phyloP scores from a whole-genome alignment of 306 rosid species.

The Citrullus mucosospermus region DNA sequence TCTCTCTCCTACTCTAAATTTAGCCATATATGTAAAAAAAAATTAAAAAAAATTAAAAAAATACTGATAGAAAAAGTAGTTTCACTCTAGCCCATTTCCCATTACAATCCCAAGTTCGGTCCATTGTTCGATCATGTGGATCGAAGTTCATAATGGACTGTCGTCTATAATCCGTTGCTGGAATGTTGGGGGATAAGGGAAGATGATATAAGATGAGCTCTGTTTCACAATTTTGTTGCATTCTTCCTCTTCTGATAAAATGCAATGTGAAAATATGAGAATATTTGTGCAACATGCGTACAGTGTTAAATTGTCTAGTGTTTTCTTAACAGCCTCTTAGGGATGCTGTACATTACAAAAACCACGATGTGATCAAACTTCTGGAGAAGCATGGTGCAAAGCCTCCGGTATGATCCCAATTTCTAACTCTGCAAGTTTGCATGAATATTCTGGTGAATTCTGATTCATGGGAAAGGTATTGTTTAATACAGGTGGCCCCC shows the following conservation, averaged over 20 bases:
- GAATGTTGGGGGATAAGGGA: background rate
- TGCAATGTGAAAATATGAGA: background rate
- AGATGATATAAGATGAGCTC: background rate
- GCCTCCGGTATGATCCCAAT: slow-evolving; percentile 37
- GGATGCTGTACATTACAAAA: slow-evolving; percentile 73
- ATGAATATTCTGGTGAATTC: background rate
- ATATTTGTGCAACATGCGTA: background rate
- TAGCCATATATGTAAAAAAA: background rate
- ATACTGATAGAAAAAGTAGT: background rate
- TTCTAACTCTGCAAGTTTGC: background rate
- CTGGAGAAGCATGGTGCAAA: slow-evolving; percentile 82
- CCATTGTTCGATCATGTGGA: background rate
- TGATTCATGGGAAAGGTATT: slow-evolving; percentile 7
- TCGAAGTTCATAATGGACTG: background rate
- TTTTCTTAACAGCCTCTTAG: slow-evolving; percentile 58
- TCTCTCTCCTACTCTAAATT: background rate
- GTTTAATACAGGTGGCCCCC: slow-evolving; percentile 48
- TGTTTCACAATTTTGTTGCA: background rate
- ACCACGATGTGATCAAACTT: slow-evolving; percentile 66
- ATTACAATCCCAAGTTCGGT: background rate
- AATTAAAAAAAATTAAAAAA: background rate
- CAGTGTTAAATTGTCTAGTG: background rate
- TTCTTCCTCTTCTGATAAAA: background rate
- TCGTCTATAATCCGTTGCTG: background rate
- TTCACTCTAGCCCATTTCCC: background rate